Conservation (phyloP, 2,329 filamentous ascomycete species). For the Orbilia javanica region DNA sequence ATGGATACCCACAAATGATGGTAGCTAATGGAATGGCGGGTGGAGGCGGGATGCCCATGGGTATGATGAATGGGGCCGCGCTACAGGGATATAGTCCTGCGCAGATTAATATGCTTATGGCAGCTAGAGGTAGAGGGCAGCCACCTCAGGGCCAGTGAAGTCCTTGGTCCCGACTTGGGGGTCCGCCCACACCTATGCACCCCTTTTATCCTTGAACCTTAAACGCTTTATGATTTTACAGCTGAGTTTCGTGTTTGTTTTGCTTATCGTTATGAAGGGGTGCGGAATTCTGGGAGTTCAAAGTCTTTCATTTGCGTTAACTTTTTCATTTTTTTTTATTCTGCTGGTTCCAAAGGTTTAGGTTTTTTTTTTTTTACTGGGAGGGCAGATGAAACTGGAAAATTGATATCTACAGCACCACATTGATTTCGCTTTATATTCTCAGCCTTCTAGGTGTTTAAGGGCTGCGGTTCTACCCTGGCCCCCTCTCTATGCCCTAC, state of each 20-base stretch:
- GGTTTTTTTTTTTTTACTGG: constrained; percentile 10
- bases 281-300: constrained; percentile 52
- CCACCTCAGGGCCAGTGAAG: constrained; percentile 48
- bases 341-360: constrained; percentile 22
- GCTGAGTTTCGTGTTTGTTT: constrained; percentile 10
- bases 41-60: constrained; percentile 42
- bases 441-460: not conserved
- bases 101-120: constrained; percentile 60
- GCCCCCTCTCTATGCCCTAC: not conserved
- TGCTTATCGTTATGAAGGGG: constrained; percentile 33
- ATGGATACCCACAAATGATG: constrained; percentile 53
- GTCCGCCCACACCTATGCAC: not conserved
- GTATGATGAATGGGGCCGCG: constrained; percentile 52
- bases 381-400: constrained; percentile 24
- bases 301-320: constrained; percentile 17
- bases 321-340: not conserved
- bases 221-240: constrained; percentile 26
- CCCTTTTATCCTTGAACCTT: constrained; percentile 4
- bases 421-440: constrained; percentile 24
- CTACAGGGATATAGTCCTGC: constrained; percentile 58
- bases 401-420: constrained; percentile 33
- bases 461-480: not conserved
- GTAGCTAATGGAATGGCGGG: constrained; percentile 56
- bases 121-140: constrained; percentile 58
- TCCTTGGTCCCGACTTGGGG: not conserved